phyloP scores from a whole-genome alignment of 1,139 yeast genomes.

The Hansenula sp. region DNA sequence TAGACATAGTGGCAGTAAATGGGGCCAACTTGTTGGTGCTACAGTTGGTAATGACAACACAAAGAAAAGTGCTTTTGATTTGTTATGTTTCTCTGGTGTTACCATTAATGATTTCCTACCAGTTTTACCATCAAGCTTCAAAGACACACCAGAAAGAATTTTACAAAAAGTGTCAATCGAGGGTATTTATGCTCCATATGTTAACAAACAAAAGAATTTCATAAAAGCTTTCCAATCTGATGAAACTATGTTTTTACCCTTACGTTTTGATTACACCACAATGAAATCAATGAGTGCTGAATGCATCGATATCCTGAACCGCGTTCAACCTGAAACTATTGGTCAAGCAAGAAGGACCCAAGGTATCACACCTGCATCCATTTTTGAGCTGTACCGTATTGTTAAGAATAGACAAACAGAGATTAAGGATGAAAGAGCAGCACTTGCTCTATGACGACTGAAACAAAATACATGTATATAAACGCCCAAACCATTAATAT shows the following conservation, averaged over 20 bases:
- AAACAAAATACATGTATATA: no score
- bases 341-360: conserved; percentile 95
- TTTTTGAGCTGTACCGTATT: conserved; percentile 54
- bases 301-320: conserved; percentile 65
- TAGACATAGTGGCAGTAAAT: conserved; percentile 31
- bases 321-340: conserved; percentile 79
- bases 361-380: conserved; percentile 88
- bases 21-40: conserved; percentile 44
- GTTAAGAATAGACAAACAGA: conserved; percentile 21
- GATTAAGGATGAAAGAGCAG: conserved; percentile 11
- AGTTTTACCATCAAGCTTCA: conserved; percentile 8
- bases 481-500: no score
- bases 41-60: conserved; percentile 32
- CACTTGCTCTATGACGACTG: neutral
- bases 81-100: conserved; percentile 43
- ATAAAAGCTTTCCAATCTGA: conserved; percentile 80
- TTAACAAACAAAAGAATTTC: conserved; percentile 66
- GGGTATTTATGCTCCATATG: conserved; percentile 80
- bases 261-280: conserved; percentile 53
- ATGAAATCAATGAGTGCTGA: conserved; percentile 64
- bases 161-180: conserved; percentile 67
- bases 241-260: conserved; percentile 68
- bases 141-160: conserved; percentile 47
- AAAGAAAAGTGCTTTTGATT: conserved; percentile 44
- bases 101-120: conserved; percentile 18